Conservation (phyloP, 2,329 filamentous ascomycete genomes). For the Paecilomyces dactylethromorphus region DNA sequence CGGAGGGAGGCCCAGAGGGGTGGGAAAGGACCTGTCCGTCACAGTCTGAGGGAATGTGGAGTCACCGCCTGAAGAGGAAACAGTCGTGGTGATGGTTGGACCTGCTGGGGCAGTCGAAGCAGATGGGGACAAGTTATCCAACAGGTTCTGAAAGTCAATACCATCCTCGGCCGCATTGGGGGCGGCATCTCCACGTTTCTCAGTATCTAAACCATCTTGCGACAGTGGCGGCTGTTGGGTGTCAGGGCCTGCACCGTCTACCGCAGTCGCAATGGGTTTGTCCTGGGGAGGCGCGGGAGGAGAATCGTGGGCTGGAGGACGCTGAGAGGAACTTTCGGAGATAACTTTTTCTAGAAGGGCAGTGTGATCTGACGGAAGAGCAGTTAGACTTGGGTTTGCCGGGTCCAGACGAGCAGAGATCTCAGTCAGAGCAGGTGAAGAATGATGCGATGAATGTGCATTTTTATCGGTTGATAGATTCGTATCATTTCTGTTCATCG, state of each 20-base stretch:
- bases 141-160: constrained; percentile 42
- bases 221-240: constrained; percentile 13
- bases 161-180: constrained; percentile 25
- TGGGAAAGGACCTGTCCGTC: constrained; percentile 24
- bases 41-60: constrained; percentile 22
- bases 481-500: constrained; percentile 20
- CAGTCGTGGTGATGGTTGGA: constrained; percentile 16
- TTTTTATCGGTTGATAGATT: constrained; percentile 17
- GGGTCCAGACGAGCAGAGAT: constrained; percentile 6
- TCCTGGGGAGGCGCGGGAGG: constrained; percentile 11
- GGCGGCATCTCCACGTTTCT: constrained; percentile 13
- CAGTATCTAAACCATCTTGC: constrained; percentile 17
- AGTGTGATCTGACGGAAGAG: constrained; percentile 18
- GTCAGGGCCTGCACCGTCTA: constrained; percentile 19
- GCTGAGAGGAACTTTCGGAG: constrained; percentile 10
- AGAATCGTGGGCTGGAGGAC: constrained; percentile 11
- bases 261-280: constrained; percentile 20
- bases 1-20: constrained; percentile 35
- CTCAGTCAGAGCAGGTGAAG: constrained; percentile 11
- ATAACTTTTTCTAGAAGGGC: constrained; percentile 13
- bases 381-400: constrained; percentile 17
- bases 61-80: constrained; percentile 18
- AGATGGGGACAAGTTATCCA: constrained; percentile 41
- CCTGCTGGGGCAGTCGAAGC: constrained; percentile 18
- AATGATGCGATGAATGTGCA: constrained; percentile 11